phyloP scores from a whole-genome alignment of 805 yeast genomes.

The Wickerhamomyces strasburgensis region DNA sequence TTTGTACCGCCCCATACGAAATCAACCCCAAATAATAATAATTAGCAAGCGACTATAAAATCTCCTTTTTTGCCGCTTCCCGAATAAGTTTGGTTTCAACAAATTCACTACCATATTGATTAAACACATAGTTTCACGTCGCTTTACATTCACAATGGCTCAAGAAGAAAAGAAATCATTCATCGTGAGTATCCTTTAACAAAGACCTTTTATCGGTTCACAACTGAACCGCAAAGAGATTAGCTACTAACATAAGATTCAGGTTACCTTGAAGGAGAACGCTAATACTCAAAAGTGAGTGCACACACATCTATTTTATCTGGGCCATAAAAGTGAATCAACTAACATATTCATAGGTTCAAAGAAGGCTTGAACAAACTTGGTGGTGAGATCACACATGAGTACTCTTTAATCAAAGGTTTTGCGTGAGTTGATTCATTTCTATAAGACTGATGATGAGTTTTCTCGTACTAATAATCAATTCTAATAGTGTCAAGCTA shows the following conservation, averaged over 20 bases:
- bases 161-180: constrained; percentile 25
- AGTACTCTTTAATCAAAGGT: constrained; percentile 63
- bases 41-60: no score
- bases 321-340: background rate
- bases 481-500: constrained; percentile 36
- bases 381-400: constrained; percentile 60
- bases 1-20: no score
- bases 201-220: no score
- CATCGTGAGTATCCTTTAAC: constrained; percentile 18
- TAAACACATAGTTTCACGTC: background rate
- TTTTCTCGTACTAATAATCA: no score
- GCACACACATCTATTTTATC: background rate
- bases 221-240: no score
- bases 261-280: constrained; percentile 37
- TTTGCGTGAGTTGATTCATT: constrained; percentile 38
- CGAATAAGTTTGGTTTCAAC: no score
- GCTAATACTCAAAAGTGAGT: constrained; percentile 28
- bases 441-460: no score
- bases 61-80: no score
- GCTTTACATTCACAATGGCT: constrained; percentile 13
- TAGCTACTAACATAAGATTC: no score
- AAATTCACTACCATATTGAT: no score
- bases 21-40: no score
- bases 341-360: constrained; percentile 33
- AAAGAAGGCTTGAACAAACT: constrained; percentile 44